Evolutionary conservation across 768 basidiomycete species (phyloP).

Genomic region (Trametes elegans): DNA sequence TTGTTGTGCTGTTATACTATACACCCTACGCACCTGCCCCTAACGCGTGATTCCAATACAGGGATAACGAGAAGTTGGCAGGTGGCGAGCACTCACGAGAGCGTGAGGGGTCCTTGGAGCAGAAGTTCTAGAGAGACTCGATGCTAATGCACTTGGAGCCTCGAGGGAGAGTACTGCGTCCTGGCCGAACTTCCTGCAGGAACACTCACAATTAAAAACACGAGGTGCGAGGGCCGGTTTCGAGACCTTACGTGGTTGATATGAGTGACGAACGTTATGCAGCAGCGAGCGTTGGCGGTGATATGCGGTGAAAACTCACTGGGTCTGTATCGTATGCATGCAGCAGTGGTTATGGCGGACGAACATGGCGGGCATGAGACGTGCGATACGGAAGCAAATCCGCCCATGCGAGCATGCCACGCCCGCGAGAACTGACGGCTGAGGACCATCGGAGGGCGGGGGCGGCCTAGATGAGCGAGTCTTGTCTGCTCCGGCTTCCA

Average conservation of each 20-base stretch:
- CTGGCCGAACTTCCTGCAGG: neutral
- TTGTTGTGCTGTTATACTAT: neutral
- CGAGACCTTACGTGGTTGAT: neutral
- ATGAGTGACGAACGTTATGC: neutral
- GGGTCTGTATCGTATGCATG: no score
- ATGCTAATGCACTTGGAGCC: neutral
- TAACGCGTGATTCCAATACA: neutral
- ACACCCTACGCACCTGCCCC: neutral
- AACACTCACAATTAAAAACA: conserved; percentile 7
- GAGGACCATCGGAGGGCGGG: neutral
- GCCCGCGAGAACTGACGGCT: neutral
- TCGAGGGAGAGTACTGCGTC: neutral
- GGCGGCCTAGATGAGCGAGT: neutral
- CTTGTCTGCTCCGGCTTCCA: neutral
- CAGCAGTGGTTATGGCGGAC: neutral
- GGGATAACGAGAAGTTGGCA: neutral
- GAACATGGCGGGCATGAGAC: neutral
- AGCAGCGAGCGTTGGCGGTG: neutral
- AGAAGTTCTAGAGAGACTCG: neutral
- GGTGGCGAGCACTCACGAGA: neutral
- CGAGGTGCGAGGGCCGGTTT: neutral
- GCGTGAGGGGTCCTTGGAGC: neutral
- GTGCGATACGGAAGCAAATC: neutral
- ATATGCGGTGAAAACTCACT: neutral
- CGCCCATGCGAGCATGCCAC: neutral